Evolutionary conservation across 495 filamentous ascomycete species (phyloP), one percentile per base, ranked within the genome.

Genomic region (Xylaria flabelliformis): DNA sequence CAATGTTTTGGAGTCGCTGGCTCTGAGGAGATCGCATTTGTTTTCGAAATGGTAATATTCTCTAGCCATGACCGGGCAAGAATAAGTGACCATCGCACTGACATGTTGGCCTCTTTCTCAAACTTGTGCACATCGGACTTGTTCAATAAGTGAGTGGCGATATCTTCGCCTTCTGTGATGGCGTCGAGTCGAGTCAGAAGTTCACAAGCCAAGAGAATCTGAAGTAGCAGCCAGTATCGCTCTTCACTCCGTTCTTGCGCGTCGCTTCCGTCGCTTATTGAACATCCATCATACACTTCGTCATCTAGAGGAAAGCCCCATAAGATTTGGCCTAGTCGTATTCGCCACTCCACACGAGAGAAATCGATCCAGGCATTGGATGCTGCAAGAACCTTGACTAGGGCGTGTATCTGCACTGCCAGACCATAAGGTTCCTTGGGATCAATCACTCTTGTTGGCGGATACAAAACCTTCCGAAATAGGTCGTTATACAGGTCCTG

Each of bases 11-110:
- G 74, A 17, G 76, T 76, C n/a, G 80, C 82, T 53, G 77, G 78
- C 74, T 83, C 88, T 12, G 76, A 70, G 15, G 68, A 65, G 19
- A 56, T 55, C 51, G 59, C 51, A 48, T 73, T 69, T 17, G 81
- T 83, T 73, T 79, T 85, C 50, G 76, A 80, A 19, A 87, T 76
- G 8, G 82, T 82, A 29, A 97, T 90, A 77, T 92, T 94, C 73
- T 95, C 91, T 17, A 95, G 84, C 83, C 94, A 94, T 3, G 89
- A 84, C 19, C 91, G 88, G 42, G 92, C 93, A 42, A 94, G 85
- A 21, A 94, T 81, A 41, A 97, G 79, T 73, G 94, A 93, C 93
- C 93, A 97, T 74, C 91, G 89, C 17, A 94, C 88, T 72, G 92
- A 92, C 19, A 83, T 82, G 39, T 88, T 91, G 26, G 90, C 87